These are phyloP conservation scores for Cryphonectria radicalis DNA, from an alignment of 2,329 filamentous ascomycete species.

Conservation along the genomic window DNA sequence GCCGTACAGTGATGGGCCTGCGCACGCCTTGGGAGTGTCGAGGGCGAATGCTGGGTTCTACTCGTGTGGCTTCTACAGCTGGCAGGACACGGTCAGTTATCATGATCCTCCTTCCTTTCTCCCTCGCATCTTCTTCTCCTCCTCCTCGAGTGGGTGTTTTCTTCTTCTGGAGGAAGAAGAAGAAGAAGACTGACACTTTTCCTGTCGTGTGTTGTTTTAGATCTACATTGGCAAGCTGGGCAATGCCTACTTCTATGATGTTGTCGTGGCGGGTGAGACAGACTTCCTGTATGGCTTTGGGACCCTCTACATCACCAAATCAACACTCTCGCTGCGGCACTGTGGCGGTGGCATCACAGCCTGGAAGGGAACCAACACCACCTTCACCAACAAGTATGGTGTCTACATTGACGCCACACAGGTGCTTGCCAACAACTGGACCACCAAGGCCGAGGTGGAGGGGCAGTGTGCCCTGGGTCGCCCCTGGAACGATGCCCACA, in stretches of 20 bases:
- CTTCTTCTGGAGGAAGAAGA: not conserved
- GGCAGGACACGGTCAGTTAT: constrained; percentile 64
- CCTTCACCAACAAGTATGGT: constrained; percentile 68
- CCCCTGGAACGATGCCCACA: constrained; percentile 65
- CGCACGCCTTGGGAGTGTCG: constrained; percentile 63
- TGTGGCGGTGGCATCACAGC: constrained; percentile 71
- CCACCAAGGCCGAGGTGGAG: constrained; percentile 40
- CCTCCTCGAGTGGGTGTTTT: not conserved
- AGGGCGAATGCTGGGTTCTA: constrained; percentile 71
- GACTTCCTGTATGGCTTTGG: constrained; percentile 74
- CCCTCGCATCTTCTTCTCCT: too few relatives aligned
- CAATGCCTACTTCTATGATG: constrained; percentile 66
- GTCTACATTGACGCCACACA: constrained; percentile 63
- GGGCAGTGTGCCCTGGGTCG: constrained; percentile 61
- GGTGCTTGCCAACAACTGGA: constrained; percentile 58
- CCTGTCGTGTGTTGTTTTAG: constrained; percentile 35
- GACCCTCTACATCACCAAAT: constrained; percentile 63
- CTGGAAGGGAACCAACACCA: constrained; percentile 70
- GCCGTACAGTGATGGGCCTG: constrained; percentile 56
- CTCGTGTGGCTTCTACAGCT: constrained; percentile 67
- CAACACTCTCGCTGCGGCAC: constrained; percentile 57
- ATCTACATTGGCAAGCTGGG: constrained; percentile 69
- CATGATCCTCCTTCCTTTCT: not conserved
- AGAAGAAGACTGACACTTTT: not conserved
- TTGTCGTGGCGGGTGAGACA: constrained; percentile 65